Percentiles rank a stretch among this genome's conserved stretches.
Conservation (phyloP, 2,329 filamentous ascomycete species). For the Hypoxylon sp. region DNA sequence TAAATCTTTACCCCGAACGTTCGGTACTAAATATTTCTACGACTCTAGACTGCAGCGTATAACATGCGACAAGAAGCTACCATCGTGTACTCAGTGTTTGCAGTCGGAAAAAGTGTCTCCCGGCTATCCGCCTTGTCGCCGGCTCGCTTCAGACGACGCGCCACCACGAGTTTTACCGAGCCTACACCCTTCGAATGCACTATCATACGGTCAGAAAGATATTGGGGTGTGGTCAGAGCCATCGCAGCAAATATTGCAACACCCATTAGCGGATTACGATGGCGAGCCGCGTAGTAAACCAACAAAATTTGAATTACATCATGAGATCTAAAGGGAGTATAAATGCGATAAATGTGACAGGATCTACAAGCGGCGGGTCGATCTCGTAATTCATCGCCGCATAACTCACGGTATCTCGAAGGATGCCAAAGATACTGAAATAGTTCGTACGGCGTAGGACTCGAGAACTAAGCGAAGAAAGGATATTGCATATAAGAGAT, state of each 20-base stretch:
- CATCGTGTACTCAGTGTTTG: conserved; percentile 72
- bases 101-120: conserved; percentile 70
- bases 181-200: too few species aligned
- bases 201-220: too few species aligned
- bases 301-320: neutral
- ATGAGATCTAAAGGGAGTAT: neutral
- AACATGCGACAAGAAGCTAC: conserved; percentile 76
- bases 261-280: neutral
- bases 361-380: conserved; percentile 28
- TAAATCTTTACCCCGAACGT: conserved; percentile 21
- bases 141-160: too few species aligned
- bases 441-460: neutral
- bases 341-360: conserved; percentile 32
- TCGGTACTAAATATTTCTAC: conserved; percentile 41
- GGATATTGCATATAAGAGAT: too few species aligned
- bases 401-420: neutral
- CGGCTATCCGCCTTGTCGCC: conserved; percentile 74
- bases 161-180: too few species aligned
- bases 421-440: neutral
- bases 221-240: too few species aligned
- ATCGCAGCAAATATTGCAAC: neutral
- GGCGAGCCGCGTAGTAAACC: neutral
- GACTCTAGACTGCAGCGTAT: conserved; percentile 69
- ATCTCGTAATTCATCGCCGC: conserved; percentile 27
- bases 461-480: neutral